phyloP scores from a whole-genome alignment of 2,329 filamentous ascomycete genomes.

The Fusarium mexicanum region DNA sequence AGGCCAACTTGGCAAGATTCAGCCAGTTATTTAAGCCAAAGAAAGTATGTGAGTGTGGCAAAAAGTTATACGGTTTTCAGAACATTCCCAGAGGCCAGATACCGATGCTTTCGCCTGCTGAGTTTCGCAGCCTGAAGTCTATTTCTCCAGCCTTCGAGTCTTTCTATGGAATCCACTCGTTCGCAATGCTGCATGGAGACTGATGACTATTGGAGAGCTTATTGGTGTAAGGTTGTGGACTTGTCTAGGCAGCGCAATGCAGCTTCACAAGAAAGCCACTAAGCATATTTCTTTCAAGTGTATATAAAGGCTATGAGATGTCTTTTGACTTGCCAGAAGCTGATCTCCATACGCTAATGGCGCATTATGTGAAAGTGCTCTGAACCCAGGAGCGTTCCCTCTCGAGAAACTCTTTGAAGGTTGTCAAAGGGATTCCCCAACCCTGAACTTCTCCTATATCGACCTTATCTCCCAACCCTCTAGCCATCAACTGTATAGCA shows the following conservation, averaged over 20 bases:
- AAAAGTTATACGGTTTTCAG: not conserved
- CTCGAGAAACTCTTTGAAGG: not conserved
- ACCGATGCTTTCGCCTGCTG: not conserved
- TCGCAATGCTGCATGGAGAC: not conserved
- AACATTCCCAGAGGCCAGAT: too few species aligned
- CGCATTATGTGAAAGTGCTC: not conserved
- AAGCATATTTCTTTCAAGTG: not conserved
- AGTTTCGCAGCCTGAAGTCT: not conserved
- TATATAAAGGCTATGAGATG: not conserved
- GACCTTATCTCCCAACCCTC: constrained; percentile 1
- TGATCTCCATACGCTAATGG: rapidly evolving
- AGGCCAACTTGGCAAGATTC: not conserved
- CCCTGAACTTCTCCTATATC: not conserved
- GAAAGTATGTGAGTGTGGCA: not conserved
- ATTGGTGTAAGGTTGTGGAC: not conserved
- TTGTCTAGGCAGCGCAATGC: not conserved
- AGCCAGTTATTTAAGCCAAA: not conserved
- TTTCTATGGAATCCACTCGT: not conserved
- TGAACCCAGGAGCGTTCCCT: not conserved
- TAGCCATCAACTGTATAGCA: not conserved
- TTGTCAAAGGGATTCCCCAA: not conserved
- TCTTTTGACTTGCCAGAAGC: not conserved
- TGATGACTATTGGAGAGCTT: not conserved
- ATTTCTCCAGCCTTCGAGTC: too few species aligned
- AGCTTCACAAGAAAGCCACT: not conserved